Conservation (phyloP, 2,329 filamentous ascomycete genomes). For the Akanthomyces uredinophilus region DNA sequence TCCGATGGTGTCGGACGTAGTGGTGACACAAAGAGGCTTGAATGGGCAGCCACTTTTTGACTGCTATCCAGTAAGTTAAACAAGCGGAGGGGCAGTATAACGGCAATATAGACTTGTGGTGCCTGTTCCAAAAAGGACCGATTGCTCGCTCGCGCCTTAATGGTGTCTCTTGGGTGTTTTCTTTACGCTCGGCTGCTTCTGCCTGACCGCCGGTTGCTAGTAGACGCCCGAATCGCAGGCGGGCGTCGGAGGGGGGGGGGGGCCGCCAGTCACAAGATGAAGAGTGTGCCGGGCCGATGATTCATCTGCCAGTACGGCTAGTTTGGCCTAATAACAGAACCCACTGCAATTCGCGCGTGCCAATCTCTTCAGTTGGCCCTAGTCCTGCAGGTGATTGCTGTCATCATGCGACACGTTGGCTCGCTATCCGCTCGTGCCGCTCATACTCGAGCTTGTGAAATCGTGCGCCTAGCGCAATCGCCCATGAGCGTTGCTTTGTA, state of each 20-base stretch:
- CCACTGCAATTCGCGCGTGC: not conserved
- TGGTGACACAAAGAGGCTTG: not conserved
- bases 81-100: too few relatives aligned
- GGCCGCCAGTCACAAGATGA: not conserved
- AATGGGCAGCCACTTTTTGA: not conserved
- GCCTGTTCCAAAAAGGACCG: not conserved
- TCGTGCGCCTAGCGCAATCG: not conserved
- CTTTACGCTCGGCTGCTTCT: too few relatives aligned
- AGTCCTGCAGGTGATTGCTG: not conserved
- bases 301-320: not conserved
- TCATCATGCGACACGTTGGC: not conserved
- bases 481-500: not conserved
- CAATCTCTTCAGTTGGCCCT: not conserved
- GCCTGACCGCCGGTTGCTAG: not conserved
- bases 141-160: not conserved
- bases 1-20: not conserved
- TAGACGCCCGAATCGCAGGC: constrained; percentile 3
- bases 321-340: not conserved
- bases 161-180: not conserved
- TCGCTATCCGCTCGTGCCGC: not conserved
- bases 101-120: not conserved
- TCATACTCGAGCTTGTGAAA: not conserved
- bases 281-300: not conserved
- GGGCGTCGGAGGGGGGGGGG: not conserved
- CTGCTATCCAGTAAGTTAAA: too few relatives aligned